Evolutionary conservation across 345 rosid species (phyloP), one percentile per base, ranked within the genome.

Genomic region (Camelina neglecta): DNA sequence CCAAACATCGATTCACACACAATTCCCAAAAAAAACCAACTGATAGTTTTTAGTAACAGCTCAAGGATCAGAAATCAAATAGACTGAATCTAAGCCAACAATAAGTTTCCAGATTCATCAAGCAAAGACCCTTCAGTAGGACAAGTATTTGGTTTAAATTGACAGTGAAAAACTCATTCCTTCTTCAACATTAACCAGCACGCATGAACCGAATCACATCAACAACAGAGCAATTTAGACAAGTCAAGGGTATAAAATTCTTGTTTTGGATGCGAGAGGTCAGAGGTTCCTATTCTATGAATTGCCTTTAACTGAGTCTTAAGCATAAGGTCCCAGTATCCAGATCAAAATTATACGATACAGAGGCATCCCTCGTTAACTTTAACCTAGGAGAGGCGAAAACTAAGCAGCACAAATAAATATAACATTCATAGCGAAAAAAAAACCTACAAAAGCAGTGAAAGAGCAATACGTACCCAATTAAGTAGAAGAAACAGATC

Each of bases 401-500:
- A 18, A 20, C 24, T n/a, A 9, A 49, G n/a, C 44, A 48, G 16
- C 8, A 63, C 51, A 65, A 31, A 48, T 15, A 8, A 18, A 6
- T 26, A 16, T 6, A 3, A 10, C 45, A 18, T 33, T 26, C 13
- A 5, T 45, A 26, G 8, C 54, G 18, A 21, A 63, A n/a, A 4
- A 4, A 24, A 33, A 13, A 21, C 50, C 18, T 61, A 21, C 11
- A 13, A 38, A 61, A 42, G 8, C 26, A 63, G 13, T 18, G 4
- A 29, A n/a, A 55, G 42, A 18, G 55, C 36, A 31, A 50, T 54
- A 73, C 50, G 8, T 64, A 73, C 77, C 48, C 13, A 31, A 15
- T 42, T 18, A 16, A 48, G 53, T 24, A 65, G 3, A 48, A 65
- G 9, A 48, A 65, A 47, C 42, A 42, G 7, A 48, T 65, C 69